These are phyloP conservation scores for Chloris gayana DNA, from an alignment of 176 grass and related monocot species.

Conservation along the genomic window DNA sequence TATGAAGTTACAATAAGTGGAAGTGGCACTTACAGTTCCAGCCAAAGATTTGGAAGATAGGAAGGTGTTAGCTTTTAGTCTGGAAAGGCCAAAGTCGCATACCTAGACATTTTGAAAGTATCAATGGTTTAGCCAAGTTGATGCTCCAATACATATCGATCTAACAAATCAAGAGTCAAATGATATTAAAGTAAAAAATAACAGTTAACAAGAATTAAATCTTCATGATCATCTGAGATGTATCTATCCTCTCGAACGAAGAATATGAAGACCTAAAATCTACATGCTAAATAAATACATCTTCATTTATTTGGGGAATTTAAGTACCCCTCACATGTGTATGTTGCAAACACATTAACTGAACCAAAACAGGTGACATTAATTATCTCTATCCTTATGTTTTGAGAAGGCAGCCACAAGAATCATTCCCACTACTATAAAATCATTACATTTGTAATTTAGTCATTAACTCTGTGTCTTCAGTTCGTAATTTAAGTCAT, in stretches of 20 bases:
- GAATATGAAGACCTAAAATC: not conserved
- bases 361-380: not conserved
- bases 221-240: constrained; percentile 13
- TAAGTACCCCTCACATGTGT: constrained; percentile 1
- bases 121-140: constrained; percentile 18
- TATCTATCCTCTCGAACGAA: not conserved
- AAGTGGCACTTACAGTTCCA: constrained; percentile 82
- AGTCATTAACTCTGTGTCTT: not conserved
- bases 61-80: constrained; percentile 90
- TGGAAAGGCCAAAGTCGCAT: constrained; percentile 97
- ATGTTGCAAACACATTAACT: not conserved
- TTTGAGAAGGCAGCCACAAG: not conserved
- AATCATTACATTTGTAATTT: not conserved
- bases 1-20: constrained; percentile 11
- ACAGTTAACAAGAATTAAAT: not conserved
- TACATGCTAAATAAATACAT: constrained; percentile 18
- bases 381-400: not conserved
- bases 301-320: constrained; percentile 19
- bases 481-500: constrained; percentile 11
- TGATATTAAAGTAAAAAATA: constrained; percentile 13
- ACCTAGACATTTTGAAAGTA: constrained; percentile 55
- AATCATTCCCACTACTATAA: constrained; percentile 2
- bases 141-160: not conserved
- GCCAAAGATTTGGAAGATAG: constrained; percentile 95
- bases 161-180: constrained; percentile 20